Conservation (phyloP, 768 basidiomycete genomes). For the Boletus eberwhitei region DNA sequence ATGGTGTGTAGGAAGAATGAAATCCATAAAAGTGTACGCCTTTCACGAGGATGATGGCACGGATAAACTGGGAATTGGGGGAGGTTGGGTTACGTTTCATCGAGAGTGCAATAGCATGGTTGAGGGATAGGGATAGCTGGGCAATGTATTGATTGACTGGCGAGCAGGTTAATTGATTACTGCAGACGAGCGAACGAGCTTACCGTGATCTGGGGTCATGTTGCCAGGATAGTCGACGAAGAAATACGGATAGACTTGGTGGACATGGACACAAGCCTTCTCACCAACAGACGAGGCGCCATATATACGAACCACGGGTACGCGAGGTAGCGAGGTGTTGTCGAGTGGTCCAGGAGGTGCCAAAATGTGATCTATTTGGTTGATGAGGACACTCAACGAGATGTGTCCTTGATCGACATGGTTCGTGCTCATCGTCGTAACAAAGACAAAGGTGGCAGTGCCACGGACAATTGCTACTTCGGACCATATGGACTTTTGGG, state of each 20-base stretch:
- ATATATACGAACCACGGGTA: conserved; percentile 84
- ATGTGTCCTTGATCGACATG: conserved; percentile 7
- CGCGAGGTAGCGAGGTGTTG: conserved; percentile 54
- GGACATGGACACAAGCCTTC: conserved; percentile 84
- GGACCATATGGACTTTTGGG: too few species aligned
- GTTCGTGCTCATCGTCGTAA: conserved; percentile 1
- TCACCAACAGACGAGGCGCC: conserved; percentile 75
- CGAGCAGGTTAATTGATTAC: not conserved
- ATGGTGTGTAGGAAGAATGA: conserved; percentile 78
- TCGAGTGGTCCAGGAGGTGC: conserved; percentile 61
- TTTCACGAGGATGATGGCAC: conserved; percentile 82
- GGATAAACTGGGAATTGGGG: conserved; percentile 57
- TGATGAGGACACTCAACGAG: conserved; percentile 43
- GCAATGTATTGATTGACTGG: conserved; percentile 72
- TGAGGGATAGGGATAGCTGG: conserved; percentile 70
- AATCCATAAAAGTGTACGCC: conserved; percentile 97
- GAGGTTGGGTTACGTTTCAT: conserved; percentile 68
- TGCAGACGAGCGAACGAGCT: conserved; percentile 14
- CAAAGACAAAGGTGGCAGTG: not conserved
- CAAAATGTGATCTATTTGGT: conserved; percentile 64
- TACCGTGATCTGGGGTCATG: conserved; percentile 63
- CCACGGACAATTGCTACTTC: not conserved
- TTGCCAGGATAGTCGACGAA: conserved; percentile 78
- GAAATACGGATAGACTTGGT: conserved; percentile 94
- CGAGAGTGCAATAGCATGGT: conserved; percentile 82